phyloP scores from a whole-genome alignment of 768 basidiomycete species.

The Rubroboletus satanas region DNA sequence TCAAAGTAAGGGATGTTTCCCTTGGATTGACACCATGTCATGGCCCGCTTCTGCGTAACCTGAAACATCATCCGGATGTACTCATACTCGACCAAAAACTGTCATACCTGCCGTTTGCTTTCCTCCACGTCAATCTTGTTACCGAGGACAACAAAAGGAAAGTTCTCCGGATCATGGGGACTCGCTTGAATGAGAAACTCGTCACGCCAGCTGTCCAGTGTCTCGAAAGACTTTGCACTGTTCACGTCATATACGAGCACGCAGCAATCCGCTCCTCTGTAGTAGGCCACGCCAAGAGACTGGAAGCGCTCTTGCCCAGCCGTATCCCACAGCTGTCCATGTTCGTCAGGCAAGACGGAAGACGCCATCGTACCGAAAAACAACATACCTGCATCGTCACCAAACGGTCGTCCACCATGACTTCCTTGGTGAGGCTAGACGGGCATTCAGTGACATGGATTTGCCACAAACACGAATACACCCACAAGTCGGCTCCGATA shows the following conservation, averaged over 20 bases:
- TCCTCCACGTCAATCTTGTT: slow-evolving; percentile 99
- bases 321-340: slow-evolving; percentile 94
- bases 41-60: slow-evolving; percentile 99
- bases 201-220: slow-evolving; percentile 98
- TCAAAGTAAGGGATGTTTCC: slow-evolving; percentile 99
- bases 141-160: slow-evolving; percentile 98
- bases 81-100: neutral
- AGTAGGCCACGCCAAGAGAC: slow-evolving; percentile 97
- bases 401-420: slow-evolving; percentile 96
- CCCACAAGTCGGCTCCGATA: slow-evolving; percentile 94
- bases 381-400: slow-evolving; percentile 94
- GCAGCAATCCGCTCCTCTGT: slow-evolving; percentile 98
- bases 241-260: slow-evolving; percentile 99
- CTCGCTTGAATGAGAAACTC: slow-evolving; percentile 99
- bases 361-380: neutral
- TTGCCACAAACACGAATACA: slow-evolving; percentile 20
- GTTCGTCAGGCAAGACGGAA: slow-evolving; percentile 1
- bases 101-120: slow-evolving; percentile 87
- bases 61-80: slow-evolving; percentile 28
- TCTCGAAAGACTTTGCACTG: slow-evolving; percentile 97
- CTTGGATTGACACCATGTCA: slow-evolving; percentile 99
- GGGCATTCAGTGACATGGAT: slow-evolving; percentile 5
- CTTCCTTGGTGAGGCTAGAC: slow-evolving; percentile 89
- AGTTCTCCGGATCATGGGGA: slow-evolving; percentile 98
- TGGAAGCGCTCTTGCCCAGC: slow-evolving; percentile 99